These are phyloP conservation scores for Thelephora aurantiotincta DNA, from an alignment of 768 basidiomycete species.

Conservation along the genomic window DNA sequence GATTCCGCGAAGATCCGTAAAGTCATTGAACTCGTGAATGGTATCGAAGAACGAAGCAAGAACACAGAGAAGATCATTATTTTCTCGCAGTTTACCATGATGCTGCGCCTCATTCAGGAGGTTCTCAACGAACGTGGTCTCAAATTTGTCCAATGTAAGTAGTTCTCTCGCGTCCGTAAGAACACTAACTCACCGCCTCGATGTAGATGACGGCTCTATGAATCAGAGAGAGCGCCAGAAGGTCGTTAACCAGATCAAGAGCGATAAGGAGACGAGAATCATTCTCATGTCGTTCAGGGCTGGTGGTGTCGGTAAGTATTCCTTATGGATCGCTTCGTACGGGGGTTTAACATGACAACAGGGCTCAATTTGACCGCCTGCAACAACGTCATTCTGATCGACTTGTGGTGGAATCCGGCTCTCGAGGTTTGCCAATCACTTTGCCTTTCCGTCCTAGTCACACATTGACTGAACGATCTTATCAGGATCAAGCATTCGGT, in stretches of 20 bases:
- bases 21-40: conserved; percentile 55
- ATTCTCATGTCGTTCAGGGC: conserved; percentile 97
- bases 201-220: conserved; percentile 83
- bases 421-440: conserved; percentile 45
- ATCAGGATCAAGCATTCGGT: conserved; percentile 85
- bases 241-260: conserved; percentile 60
- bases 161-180: conserved; percentile 2
- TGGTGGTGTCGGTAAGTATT: conserved; percentile 63
- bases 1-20: conserved; percentile 77
- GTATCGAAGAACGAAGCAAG: conserved; percentile 44
- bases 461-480: neutral
- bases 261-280: conserved; percentile 39
- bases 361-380: conserved; percentile 87
- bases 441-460: conserved; percentile 4
- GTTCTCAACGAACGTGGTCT: conserved; percentile 61
- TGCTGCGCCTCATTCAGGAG: conserved; percentile 78
- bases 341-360: conserved; percentile 11
- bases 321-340: neutral
- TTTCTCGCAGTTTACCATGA: conserved; percentile 84
- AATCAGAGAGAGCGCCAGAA: conserved; percentile 58
- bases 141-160: conserved; percentile 78
- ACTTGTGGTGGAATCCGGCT: conserved; percentile 93
- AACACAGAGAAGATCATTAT: conserved; percentile 85
- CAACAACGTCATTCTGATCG: conserved; percentile 87
- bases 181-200: conserved; percentile 4